phyloP scores from a whole-genome alignment of 352 stramenopile genomes.

The Phytophthora citrophthora region DNA sequence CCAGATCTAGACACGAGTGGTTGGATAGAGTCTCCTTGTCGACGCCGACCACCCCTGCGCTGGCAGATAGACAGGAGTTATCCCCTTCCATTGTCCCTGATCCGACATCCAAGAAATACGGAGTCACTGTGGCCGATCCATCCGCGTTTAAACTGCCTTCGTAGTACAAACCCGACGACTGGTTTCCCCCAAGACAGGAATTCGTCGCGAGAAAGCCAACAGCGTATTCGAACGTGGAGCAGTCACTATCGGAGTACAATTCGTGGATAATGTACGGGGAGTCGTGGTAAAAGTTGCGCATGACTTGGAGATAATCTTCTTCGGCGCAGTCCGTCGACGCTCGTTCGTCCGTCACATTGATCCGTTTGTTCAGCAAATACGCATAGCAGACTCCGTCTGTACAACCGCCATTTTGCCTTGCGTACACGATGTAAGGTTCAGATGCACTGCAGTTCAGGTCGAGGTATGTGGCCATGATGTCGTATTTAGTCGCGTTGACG shows the following conservation, averaged over 20 bases:
- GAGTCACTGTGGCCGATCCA: conserved; percentile 3
- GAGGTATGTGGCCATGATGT: conserved; percentile 3
- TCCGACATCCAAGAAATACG: neutral
- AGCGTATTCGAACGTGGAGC: conserved; percentile 9
- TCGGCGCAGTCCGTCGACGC: conserved; percentile 9
- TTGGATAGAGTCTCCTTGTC: neutral
- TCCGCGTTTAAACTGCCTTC: conserved; percentile 4
- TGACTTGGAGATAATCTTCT: conserved; percentile 11
- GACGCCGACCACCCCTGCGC: neutral
- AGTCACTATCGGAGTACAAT: conserved; percentile 7
- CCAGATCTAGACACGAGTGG: neutral
- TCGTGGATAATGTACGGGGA: conserved; percentile 17
- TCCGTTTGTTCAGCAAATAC: neutral
- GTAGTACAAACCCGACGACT: neutral
- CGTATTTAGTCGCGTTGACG: neutral
- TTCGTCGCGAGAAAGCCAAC: conserved; percentile 10
- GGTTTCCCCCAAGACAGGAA: conserved; percentile 8
- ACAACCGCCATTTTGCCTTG: conserved; percentile 7
- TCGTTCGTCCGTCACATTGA: neutral
- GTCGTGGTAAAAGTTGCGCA: conserved; percentile 10
- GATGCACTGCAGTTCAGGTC: conserved; percentile 1
- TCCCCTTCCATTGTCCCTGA: conserved; percentile 6
- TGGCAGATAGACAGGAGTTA: neutral
- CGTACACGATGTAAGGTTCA: conserved; percentile 8
- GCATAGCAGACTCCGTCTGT: conserved; percentile 6